A percentile compares a stretch with the other conserved stretches of the same genome.
Conservation (phyloP, 805 yeast genomes). For the Schizosaccharomyces japonicus region DNA sequence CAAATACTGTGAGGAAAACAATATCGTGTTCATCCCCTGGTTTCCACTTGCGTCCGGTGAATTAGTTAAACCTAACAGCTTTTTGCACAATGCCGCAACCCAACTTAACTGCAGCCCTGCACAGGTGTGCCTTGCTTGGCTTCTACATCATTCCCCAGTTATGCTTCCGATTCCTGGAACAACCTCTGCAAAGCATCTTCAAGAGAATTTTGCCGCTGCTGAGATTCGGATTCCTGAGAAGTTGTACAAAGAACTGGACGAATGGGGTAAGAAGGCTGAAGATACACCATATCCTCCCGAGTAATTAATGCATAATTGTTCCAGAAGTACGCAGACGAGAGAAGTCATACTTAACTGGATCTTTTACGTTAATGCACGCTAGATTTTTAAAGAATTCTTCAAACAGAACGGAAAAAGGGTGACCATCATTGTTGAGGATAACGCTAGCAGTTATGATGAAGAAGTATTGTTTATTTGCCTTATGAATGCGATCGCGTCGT, state of each 20-base stretch:
- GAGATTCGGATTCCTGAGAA: conserved; percentile 6
- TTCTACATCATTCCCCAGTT: conserved; percentile 19
- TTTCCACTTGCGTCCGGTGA: conserved; percentile 48
- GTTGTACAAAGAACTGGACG: background rate
- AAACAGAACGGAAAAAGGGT: too few relatives aligned
- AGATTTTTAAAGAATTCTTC: too few relatives aligned
- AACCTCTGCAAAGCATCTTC: conserved; percentile 32
- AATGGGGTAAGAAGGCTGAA: background rate
- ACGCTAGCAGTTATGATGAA: too few relatives aligned
- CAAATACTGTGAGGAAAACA: conserved; percentile 28
- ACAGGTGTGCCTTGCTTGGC: conserved; percentile 51
- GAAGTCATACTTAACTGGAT: too few relatives aligned
- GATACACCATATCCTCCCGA: too few relatives aligned
- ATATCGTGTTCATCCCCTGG: conserved; percentile 38
- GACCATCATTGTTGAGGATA: too few relatives aligned
- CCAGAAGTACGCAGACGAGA: too few relatives aligned
- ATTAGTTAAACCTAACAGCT: conserved; percentile 29
- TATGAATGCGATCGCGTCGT: too few relatives aligned
- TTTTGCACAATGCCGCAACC: conserved; percentile 28
- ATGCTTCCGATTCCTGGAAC: conserved; percentile 65
- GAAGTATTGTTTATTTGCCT: too few relatives aligned
- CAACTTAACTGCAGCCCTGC: conserved; percentile 27
- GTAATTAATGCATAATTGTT: too few relatives aligned
- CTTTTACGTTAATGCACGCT: too few relatives aligned
- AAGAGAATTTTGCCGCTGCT: conserved; percentile 27